Evolutionary conservation across 2,329 filamentous ascomycete genomes (phyloP).

Genomic region (Exophiala spinifera): DNA sequence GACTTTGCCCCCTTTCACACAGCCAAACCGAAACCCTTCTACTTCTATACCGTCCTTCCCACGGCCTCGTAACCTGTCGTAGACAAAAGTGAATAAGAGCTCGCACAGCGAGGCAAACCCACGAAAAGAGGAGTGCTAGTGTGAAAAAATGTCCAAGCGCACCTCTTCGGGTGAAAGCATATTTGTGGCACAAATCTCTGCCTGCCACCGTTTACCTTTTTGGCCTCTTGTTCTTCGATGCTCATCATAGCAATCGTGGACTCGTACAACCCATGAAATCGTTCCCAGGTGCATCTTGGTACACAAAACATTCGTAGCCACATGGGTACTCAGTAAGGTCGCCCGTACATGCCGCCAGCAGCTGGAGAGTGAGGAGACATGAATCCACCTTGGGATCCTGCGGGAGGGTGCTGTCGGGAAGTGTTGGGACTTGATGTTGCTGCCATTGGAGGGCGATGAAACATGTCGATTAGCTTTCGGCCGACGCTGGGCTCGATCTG

Average conservation of each 20-base stretch:
- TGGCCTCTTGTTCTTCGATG: not conserved
- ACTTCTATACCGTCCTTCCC: slow-evolving; percentile 1
- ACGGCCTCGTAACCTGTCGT: slow-evolving; percentile 5
- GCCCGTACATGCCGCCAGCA: slow-evolving; percentile 19
- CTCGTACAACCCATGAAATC: slow-evolving; percentile 21
- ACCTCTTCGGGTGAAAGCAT: not conserved
- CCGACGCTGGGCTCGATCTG: slow-evolving; percentile 84
- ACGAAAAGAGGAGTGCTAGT: slow-evolving; percentile 2
- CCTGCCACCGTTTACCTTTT: slow-evolving; percentile 1
- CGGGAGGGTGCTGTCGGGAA: slow-evolving; percentile 10
- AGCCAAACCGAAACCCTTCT: not conserved
- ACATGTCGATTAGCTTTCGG: slow-evolving; percentile 71
- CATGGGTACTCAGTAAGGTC: slow-evolving; percentile 6
- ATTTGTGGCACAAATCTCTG: slow-evolving; percentile 5
- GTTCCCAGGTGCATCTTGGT: not conserved
- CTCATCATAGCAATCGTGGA: slow-evolving; percentile 20
- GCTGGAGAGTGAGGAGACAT: slow-evolving; percentile 15
- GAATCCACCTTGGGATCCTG: slow-evolving; percentile 12
- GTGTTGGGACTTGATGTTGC: slow-evolving; percentile 9
- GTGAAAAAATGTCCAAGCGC: not conserved
- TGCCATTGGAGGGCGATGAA: slow-evolving; percentile 40
- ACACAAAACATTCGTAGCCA: not conserved
- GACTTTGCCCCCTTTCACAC: too few species aligned
- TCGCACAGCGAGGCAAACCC: slow-evolving; percentile 16
- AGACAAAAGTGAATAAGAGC: slow-evolving; percentile 8